These are phyloP conservation scores for Penicillium sp. DNA, from an alignment of 2,329 filamentous ascomycete genomes.

Conservation along the genomic window DNA sequence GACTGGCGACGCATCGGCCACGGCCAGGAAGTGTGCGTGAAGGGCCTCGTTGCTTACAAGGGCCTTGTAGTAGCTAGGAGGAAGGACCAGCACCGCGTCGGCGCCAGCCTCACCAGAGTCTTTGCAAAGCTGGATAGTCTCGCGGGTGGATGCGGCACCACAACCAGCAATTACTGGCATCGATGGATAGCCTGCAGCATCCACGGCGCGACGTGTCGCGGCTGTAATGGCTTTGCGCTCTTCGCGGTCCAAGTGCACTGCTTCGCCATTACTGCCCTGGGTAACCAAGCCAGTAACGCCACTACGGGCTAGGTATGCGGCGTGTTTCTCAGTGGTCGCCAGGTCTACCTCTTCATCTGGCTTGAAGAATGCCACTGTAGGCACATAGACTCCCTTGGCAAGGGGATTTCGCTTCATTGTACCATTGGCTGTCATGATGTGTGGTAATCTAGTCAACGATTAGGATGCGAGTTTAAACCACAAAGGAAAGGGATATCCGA, in stretches of 20 bases:
- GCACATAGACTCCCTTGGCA: constrained; percentile 64
- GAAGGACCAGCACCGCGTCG: constrained; percentile 73
- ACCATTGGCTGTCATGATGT: constrained; percentile 25
- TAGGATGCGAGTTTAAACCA: neutral
- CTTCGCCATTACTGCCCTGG: constrained; percentile 80
- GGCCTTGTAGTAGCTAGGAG: constrained; percentile 72
- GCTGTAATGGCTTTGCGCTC: constrained; percentile 69
- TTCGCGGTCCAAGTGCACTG: constrained; percentile 70
- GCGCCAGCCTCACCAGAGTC: constrained; percentile 69
- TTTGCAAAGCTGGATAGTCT: constrained; percentile 67
- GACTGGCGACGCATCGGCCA: constrained; percentile 60
- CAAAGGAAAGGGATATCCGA: neutral
- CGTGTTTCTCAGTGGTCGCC: constrained; percentile 57
- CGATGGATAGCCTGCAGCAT: constrained; percentile 62
- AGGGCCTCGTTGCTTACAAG: constrained; percentile 63
- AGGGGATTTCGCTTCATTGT: constrained; percentile 29
- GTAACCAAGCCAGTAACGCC: constrained; percentile 73
- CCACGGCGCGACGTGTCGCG: constrained; percentile 68
- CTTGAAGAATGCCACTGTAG: constrained; percentile 73
- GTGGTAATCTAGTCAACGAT: neutral
- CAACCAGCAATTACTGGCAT: constrained; percentile 76
- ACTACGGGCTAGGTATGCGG: constrained; percentile 68
- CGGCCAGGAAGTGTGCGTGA: constrained; percentile 64
- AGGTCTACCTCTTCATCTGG: constrained; percentile 66
- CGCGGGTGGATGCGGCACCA: constrained; percentile 69